Evolutionary conservation across 768 basidiomycete genomes (phyloP).

Genomic region (Serendipita sp.): DNA sequence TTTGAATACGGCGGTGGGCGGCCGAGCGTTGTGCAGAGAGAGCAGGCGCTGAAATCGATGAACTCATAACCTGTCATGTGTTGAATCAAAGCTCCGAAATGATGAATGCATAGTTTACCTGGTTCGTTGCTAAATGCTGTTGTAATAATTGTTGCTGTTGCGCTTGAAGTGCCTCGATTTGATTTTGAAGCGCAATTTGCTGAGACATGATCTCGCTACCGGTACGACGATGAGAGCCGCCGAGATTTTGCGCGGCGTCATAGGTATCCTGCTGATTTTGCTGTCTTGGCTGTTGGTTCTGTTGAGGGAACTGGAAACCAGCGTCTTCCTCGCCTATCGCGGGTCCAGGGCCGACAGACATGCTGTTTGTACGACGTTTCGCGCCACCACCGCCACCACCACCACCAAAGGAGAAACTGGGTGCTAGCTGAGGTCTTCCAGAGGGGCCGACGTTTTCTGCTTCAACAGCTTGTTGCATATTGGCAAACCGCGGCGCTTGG

Average conservation of each 20-base stretch:
- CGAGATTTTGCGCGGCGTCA: constrained; percentile 22
- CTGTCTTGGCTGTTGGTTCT: constrained; percentile 13
- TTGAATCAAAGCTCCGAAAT: neutral
- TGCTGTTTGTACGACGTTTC: constrained; percentile 28
- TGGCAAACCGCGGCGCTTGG: constrained; percentile 73
- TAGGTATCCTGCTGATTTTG: constrained; percentile 25
- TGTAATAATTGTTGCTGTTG: constrained; percentile 84
- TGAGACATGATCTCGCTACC: constrained; percentile 84
- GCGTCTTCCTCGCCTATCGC: constrained; percentile 67
- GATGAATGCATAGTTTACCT: constrained; percentile 28
- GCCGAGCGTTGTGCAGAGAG: constrained; percentile 26
- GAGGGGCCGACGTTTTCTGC: constrained; percentile 46
- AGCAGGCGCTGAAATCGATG: constrained; percentile 61
- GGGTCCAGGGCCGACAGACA: constrained; percentile 37
- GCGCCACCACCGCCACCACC: too few relatives aligned
- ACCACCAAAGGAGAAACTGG: constrained; percentile 82
- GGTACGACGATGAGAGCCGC: constrained; percentile 19
- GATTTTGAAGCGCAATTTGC: constrained; percentile 82
- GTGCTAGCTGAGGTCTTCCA: constrained; percentile 77
- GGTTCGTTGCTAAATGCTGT: constrained; percentile 77
- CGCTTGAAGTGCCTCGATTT: constrained; percentile 79
- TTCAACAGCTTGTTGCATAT: constrained; percentile 22
- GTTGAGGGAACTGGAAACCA: constrained; percentile 72
- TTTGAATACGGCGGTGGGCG: constrained; percentile 71
- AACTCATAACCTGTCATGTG: constrained; percentile 40